Base-by-base conservation (phyloP, 768 basidiomycete genomes). In the Thelephora aurantiotincta region DNA sequence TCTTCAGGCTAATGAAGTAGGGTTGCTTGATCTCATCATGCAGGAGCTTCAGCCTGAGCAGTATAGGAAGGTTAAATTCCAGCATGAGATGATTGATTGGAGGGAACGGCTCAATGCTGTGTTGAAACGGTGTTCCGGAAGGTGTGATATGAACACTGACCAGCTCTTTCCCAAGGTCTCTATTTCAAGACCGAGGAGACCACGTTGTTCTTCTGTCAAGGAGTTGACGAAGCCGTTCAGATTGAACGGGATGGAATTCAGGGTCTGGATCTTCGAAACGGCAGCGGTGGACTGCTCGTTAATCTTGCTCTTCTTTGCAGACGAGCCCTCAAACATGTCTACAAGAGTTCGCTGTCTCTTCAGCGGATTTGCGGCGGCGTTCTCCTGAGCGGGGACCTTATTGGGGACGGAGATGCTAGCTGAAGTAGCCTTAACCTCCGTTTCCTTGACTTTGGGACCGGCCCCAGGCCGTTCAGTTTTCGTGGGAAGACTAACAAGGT, bases 81-180 rank as follows among this genome's bases (percentile, higher is more conserved):
- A n/a, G 35, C 18, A 38, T 43, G 18, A 48, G 36, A 12, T 4
- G 23, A 19, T 36, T 18, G 37, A 22, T 41, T 41, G 7, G 16
- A 36, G 35, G 16, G 12, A 36, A 12, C 16, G 12, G 35, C 35
- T 12, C 20, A 41, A 18, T 22, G 37, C 4, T 3, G 33, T 23
- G 41, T 12, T 5, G 22, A 46, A 26, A 48, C 34, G 43, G 46
- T 16, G 33, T 20, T 18, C 45, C 26, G 22, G 9, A 14, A 18
- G 42, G 37, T 33, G 46, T 38, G 33, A 18, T 7, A 34, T 11
- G 16, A 26, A 37, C 37, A 56, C 72, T 50, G 54, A 79, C 82
- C 83, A 85, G 54, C 78, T 80, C 59, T 75, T 77, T 18, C 79
- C 78, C 72, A 89, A 74, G n/a, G 71, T 72, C 37, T 80, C 75